Percentiles rank a stretch among this genome's conserved stretches.
These are phyloP conservation scores for Sugiyamaella paludigena DNA, from an alignment of 1,139 yeast species.

Conservation along the genomic window DNA sequence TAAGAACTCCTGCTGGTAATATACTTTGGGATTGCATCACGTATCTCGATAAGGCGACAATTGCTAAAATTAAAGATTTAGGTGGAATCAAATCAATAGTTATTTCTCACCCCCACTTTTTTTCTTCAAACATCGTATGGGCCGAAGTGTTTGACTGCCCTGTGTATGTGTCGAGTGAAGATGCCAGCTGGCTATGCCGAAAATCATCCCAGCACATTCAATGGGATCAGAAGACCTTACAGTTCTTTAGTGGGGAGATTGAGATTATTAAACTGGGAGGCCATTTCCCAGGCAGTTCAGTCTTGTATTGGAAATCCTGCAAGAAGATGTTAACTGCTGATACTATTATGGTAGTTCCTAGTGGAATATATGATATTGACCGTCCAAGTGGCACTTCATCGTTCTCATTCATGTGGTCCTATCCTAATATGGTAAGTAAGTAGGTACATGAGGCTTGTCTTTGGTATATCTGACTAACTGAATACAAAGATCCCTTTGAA, in stretches of 20 bases:
- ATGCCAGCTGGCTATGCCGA: conserved; percentile 22
- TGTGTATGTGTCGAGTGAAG: conserved; percentile 21
- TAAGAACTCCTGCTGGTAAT: conserved; percentile 21
- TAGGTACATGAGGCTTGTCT: neutral
- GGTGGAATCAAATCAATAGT: conserved; percentile 25
- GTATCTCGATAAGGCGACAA: conserved; percentile 24
- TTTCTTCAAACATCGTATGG: conserved; percentile 24
- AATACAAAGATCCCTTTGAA: conserved; percentile 18
- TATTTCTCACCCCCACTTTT: conserved; percentile 26
- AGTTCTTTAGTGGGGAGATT: conserved; percentile 13
- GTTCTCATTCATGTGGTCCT: conserved; percentile 27
- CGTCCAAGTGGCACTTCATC: conserved; percentile 16
- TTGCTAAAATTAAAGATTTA: conserved; percentile 17
- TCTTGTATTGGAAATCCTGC: conserved; percentile 18
- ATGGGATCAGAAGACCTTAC: neutral
- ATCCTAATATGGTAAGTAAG: conserved; percentile 21
- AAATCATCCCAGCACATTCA: neutral
- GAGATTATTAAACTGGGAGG: conserved; percentile 22
- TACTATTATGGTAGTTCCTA: conserved; percentile 22
- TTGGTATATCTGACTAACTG: neutral
- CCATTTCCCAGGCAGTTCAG: conserved; percentile 26
- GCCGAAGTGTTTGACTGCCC: conserved; percentile 22
- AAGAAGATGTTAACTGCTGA: conserved; percentile 25
- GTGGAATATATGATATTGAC: conserved; percentile 14
- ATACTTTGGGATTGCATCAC: conserved; percentile 27